Evolutionary conservation across 148 eudicot species (phyloP).

Genomic region (Salicornia ramosissima): DNA sequence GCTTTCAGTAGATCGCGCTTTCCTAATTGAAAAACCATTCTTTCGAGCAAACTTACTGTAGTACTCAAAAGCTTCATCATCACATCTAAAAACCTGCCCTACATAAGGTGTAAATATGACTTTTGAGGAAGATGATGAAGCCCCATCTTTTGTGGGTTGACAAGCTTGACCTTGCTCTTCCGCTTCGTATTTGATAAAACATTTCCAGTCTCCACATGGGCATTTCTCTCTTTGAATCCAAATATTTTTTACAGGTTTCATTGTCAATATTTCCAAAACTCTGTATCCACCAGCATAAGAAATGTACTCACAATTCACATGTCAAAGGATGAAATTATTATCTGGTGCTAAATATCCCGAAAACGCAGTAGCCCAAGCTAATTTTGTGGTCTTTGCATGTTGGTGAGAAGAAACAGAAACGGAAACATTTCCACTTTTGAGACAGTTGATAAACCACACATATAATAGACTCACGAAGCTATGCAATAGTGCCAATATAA

Average conservation of each 20-base stretch:
- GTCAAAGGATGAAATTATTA: neutral
- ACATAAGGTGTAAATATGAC: slow-evolving; percentile 54
- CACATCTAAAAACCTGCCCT: slow-evolving; percentile 51
- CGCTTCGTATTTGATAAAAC: slow-evolving; percentile 50
- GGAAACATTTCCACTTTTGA: too few relatives aligned
- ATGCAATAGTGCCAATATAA: neutral
- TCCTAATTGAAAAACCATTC: slow-evolving; percentile 70
- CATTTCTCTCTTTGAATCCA: slow-evolving; percentile 71
- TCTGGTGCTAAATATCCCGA: neutral
- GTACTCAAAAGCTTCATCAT: slow-evolving; percentile 60
- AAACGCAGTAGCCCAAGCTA: neutral
- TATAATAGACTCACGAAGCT: too few relatives aligned
- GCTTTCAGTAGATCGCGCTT: slow-evolving; percentile 67
- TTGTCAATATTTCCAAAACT: slow-evolving; percentile 18
- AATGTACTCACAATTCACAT: neutral
- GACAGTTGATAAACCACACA: too few relatives aligned
- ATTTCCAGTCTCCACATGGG: slow-evolving; percentile 77
- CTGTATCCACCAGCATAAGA: neutral
- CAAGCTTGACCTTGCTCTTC: slow-evolving; percentile 36
- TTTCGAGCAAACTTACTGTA: slow-evolving; percentile 56
- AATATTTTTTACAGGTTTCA: slow-evolving; percentile 36
- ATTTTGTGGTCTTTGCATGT: neutral
- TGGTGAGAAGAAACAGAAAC: too few relatives aligned
- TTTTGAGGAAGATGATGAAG: slow-evolving; percentile 24
- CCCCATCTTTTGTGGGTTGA: slow-evolving; percentile 30